Evolutionary conservation across 176 grass and related monocot genomes (phyloP), one percentile per base, ranked within the genome.

Genomic region (Carex kokanica): DNA sequence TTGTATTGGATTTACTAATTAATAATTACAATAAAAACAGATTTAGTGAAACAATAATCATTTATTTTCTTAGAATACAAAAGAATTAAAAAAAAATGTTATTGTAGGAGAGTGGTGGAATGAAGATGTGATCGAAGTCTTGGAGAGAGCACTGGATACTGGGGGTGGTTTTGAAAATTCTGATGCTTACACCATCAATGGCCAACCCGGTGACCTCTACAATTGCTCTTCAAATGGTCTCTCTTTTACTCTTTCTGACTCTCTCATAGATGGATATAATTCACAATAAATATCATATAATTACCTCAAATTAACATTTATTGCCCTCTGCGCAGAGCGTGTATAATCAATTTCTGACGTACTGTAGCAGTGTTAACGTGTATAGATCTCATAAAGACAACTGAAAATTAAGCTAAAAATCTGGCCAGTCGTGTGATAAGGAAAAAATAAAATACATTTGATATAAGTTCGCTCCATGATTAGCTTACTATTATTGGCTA

Each of bases 151-250:
- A 49, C 18, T 71, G 78, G 12, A 85, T 75, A 34, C 85, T 54
- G 93, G 93, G 25, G 72, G 80, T 61, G 81, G 69, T 17, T 91
- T 91, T 2, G 27, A 58, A 18, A 51, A 63, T 11, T 95, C 93
- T 32, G 90, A 95, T 45, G 86, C 90, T 2, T 83, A 74, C 80
- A 91, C 90, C 32, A 91, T 91, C 80, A 86, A 91, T 62, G 90
- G 90, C 49, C 40, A 53, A 72, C 79, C 90, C 2, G 86, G 90
- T 16, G 84, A 88, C 64, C 47, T 68, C n/a, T 84, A 85, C 8
- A 2, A 27, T 31, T 88, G 86, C 18, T 87, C 79, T 10, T 54
- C 20, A 18, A 60, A 69, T n/a, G 64, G 79, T 87, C 16, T 59
- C 38, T 86, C 24, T 79, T 67, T 67, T 67, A 4, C 29, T 67